Evolutionary conservation across 164 flowering plant genomes (phyloP), one percentile per base, ranked within the genome.

Genomic region (Pachysandra terminalis): DNA sequence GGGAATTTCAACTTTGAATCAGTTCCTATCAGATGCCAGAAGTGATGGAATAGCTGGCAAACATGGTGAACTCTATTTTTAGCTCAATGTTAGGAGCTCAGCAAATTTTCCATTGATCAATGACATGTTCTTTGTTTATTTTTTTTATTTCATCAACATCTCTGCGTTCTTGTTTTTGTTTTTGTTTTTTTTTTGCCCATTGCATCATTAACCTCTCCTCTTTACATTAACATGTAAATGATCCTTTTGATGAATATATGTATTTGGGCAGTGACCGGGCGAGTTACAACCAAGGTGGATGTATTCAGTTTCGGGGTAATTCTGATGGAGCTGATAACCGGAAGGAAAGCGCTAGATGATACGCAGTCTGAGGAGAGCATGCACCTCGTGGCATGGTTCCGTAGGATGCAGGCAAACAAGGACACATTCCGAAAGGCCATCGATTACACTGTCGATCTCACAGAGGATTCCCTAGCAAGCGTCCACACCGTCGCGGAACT

Each of bases 291-390:
- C 26, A 95, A 92, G 75, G 85, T 85, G 0, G 98, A 95, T 54
- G 93, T 95, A 19, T 95, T 80, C 80, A 90, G 97, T 80, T 92
- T 89, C 57, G 99, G 99, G 4, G 99, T 95, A 49, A 92, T 92
- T 26, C 71, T 95, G 23, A 95, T 95, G 97, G 99, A 92, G 73
- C 58, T 92, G 59, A 85, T 95, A 59, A 81, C 97, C 0, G 99
- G 97, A 19, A 70, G 97, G 28, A 89, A 73, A 74, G 97, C 98
- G 3, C 80, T 95, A 0, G 97, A 95, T 26, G 96, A 92, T 17
- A 77, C 69, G 28, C 87, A 74, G 70, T 85, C 92, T 0, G 97
- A 95, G 55, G 98, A 95, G 1, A 81, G 92, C 65, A 37, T 86
- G 66, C 94, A 92, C 73, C 81, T 95, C 0, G 97, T 92, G 0